These are phyloP conservation scores for Fusarium citri DNA, from an alignment of 2,329 filamentous ascomycete genomes.

Conservation along the genomic window DNA sequence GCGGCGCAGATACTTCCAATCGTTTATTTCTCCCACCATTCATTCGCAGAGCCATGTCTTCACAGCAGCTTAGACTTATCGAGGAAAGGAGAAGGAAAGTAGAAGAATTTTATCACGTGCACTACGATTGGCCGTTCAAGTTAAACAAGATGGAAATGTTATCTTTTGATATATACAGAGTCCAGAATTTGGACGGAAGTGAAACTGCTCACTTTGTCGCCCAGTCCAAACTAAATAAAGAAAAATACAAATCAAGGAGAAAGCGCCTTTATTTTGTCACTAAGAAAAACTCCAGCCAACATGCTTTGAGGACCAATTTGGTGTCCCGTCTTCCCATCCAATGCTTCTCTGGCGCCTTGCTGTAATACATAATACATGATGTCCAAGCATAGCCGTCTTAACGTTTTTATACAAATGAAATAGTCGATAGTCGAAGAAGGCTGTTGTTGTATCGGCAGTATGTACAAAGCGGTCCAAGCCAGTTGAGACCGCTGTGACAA, in stretches of 20 bases:
- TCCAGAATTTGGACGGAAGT: constrained; percentile 23
- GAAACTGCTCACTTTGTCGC: constrained; percentile 20
- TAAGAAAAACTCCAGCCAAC: constrained; percentile 35
- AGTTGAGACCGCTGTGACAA: constrained; percentile 25
- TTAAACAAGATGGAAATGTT: constrained; percentile 22
- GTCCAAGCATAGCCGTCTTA: constrained; percentile 32
- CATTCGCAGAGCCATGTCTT: constrained; percentile 37
- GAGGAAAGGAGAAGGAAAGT: not conserved
- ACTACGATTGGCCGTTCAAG: constrained; percentile 7
- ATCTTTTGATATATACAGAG: constrained; percentile 26
- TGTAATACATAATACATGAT: constrained; percentile 38
- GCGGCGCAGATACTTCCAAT: constrained; percentile 45
- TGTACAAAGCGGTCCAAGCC: constrained; percentile 25
- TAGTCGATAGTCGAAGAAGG: constrained; percentile 7
- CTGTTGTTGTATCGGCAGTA: constrained; percentile 19
- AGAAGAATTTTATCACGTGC: constrained; percentile 16
- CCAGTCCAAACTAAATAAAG: constrained; percentile 9
- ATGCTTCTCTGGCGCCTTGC: constrained; percentile 42
- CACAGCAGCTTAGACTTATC: constrained; percentile 37
- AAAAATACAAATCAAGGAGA: constrained; percentile 1
- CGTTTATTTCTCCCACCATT: constrained; percentile 42
- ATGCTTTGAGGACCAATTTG: constrained; percentile 25
- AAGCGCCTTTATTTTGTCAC: constrained; percentile 18
- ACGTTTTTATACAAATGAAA: constrained; percentile 35
- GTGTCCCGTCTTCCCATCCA: constrained; percentile 18